Percentiles rank a stretch among this genome's conserved stretches.
Conservation (phyloP, 2,329 filamentous ascomycete species). For the Beauveria bassiana region DNA sequence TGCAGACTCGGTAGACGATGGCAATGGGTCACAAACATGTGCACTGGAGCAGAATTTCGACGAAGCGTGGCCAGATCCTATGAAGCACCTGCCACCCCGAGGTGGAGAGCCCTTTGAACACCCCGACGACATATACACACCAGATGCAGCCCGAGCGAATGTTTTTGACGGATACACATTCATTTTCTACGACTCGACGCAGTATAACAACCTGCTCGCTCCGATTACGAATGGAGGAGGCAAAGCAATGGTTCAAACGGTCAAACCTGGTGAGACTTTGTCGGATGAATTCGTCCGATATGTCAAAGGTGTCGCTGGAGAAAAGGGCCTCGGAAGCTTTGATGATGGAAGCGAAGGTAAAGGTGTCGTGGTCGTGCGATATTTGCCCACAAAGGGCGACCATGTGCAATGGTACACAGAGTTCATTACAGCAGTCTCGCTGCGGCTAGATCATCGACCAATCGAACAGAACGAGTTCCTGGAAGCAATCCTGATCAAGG, state of each 20-base stretch:
- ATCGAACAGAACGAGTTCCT: conserved; percentile 89
- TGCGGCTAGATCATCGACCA: conserved; percentile 69
- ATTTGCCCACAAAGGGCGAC: conserved; percentile 50
- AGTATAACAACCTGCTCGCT: conserved; percentile 67
- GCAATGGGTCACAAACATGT: conserved; percentile 41
- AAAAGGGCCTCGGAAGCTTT: conserved; percentile 61
- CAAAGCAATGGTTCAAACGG: conserved; percentile 64
- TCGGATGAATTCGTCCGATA: conserved; percentile 71
- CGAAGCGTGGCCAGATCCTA: conserved; percentile 66
- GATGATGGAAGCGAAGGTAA: conserved; percentile 55
- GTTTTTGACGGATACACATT: conserved; percentile 87
- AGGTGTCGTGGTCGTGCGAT: conserved; percentile 73
- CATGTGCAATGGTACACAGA: conserved; percentile 58
- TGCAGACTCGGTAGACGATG: conserved; percentile 38
- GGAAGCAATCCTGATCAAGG: conserved; percentile 76
- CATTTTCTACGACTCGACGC: conserved; percentile 69
- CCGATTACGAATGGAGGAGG: conserved; percentile 74
- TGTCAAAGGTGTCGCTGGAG: conserved; percentile 65
- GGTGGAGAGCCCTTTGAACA: conserved; percentile 68
- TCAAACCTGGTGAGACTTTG: conserved; percentile 55
- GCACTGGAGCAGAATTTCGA: conserved; percentile 75
- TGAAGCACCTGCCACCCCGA: conserved; percentile 62
- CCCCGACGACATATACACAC: conserved; percentile 61
- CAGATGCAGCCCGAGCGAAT: conserved; percentile 55
- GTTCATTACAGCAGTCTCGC: conserved; percentile 62